These are phyloP conservation scores for Paratrimastix pyriformis DNA, from an alignment of 78 protist species.

Conservation along the genomic window DNA sequence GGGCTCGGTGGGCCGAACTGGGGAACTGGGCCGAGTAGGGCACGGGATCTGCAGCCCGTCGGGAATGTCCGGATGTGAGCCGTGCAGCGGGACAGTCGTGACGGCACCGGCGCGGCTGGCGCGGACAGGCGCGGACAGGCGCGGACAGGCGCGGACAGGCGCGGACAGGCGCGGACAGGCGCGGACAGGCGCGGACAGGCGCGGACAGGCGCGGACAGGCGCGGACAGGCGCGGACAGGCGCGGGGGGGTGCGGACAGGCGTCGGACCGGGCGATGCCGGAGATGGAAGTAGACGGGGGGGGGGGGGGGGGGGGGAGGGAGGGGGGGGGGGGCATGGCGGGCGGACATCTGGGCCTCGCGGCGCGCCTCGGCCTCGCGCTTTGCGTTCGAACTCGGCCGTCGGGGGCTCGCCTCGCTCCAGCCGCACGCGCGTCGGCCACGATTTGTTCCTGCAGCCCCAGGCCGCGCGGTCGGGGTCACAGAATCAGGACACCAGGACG, in stretches of 20 bases:
- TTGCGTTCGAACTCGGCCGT: constrained; percentile 32
- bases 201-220: background rate
- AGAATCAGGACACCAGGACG: background rate
- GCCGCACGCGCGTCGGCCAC: constrained; percentile 24
- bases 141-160: background rate
- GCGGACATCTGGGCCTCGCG: no score
- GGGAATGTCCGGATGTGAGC: constrained; percentile 59
- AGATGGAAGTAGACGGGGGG: no score
- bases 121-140: background rate
- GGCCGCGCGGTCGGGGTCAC: background rate
- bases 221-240: no score
- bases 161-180: background rate
- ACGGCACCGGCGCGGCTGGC: constrained; percentile 6
- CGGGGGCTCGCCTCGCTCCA: constrained; percentile 45
- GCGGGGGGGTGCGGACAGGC: no score
- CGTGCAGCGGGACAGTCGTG: constrained; percentile 41
- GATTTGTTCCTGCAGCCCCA: background rate
- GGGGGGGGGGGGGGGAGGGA: no score
- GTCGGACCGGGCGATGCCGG: no score
- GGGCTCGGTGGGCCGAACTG: constrained; percentile 4
- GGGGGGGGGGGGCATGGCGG: no score
- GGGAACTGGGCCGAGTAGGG: constrained; percentile 19
- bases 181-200: background rate
- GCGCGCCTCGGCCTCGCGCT: no score
- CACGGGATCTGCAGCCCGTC: constrained; percentile 30